phyloP scores from a whole-genome alignment of 2,329 filamentous ascomycete species.

The Plectosphaerella cucumerina region DNA sequence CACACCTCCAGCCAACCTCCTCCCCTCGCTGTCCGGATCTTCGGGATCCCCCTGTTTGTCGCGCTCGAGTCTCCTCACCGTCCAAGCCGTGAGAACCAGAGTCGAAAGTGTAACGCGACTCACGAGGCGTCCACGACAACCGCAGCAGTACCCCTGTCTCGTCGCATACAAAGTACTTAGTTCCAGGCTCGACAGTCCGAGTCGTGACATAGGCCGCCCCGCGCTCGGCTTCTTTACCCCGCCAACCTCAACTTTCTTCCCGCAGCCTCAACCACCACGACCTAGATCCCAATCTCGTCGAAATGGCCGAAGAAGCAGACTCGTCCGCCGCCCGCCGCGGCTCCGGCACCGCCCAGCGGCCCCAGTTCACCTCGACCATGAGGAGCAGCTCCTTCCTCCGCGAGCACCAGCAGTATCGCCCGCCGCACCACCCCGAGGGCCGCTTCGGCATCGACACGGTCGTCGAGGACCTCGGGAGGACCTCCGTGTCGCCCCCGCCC shows the following conservation, averaged over 20 bases:
- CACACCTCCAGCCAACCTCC: not conserved
- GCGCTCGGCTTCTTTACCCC: too few species aligned
- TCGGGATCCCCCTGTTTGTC: too few species aligned
- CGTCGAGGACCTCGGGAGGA: constrained; percentile 48
- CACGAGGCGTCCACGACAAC: too few species aligned
- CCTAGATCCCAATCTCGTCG: not conserved
- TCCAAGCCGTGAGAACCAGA: too few species aligned
- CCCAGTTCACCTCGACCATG: constrained; percentile 45
- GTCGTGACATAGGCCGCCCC: too few species aligned
- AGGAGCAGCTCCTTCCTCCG: constrained; percentile 59
- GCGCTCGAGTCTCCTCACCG: too few species aligned
- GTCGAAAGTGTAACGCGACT: too few species aligned
- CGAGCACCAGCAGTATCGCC: constrained; percentile 61
- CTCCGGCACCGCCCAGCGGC: constrained; percentile 30
- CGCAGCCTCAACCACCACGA: not conserved
- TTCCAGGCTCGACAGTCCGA: too few species aligned
- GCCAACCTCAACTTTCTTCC: not conserved
- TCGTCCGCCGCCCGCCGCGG: constrained; percentile 17
- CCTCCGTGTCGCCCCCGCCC: constrained; percentile 31
- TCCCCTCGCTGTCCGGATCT: not conserved
- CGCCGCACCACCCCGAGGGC: constrained; percentile 47
- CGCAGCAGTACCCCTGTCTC: too few species aligned
- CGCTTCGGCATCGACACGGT: constrained; percentile 63
- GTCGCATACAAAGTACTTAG: too few species aligned
- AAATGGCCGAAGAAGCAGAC: constrained; percentile 26